Evolutionary conservation across 2,329 filamentous ascomycete genomes (phyloP), one percentile per base, ranked within the genome.

Genomic region (Bipolaris victoriae): DNA sequence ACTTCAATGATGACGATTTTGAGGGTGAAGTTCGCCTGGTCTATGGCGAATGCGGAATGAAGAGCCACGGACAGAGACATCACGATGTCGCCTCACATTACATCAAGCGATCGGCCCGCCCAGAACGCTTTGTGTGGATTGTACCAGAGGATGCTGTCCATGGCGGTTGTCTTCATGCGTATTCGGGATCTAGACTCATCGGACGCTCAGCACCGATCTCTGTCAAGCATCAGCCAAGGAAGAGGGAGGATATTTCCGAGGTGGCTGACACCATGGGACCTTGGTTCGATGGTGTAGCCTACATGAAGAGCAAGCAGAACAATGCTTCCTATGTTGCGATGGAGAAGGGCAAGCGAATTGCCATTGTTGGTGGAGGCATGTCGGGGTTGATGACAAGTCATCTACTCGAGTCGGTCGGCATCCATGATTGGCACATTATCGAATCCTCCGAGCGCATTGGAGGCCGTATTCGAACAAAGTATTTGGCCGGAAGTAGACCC

Each of bases 331-430:
- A 86, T 60, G 84, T 83, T 5, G 72, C 78, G 3, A 73, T 79
- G 7, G 82, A 82, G 31, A 89, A 88, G 76, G 77, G 73, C 60
- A 87, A 86, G 70, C 78, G 73, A 44, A 81, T 90, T 59, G 87
- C 81, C 49, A 89, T 90, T 45, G 77, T 89, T 4, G 88, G 88
- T 15, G 87, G 83, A 11, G 87, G 87, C 6, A 88, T 89, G 82
- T 79, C 84, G 1, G 87, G 87, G 0, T 72, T 90, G 45, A 86
- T 89, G 82, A 88, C 82, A 78, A 68, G 68, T 61, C 61, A 71
- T 7, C 66, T 76, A 0, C 73, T 84, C 1, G 77, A 83, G 74
- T 77, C 82, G 74, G 70, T 84, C 2, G 87, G 87, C 3, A 79
- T 89, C 50, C 79, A 80, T 35, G 84, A 89, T 70, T 81, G 87